A percentile compares a stretch with the other conserved stretches of the same genome.
Conservation (phyloP, 495 filamentous ascomycete species). For the Penicillium longicatenatum region DNA sequence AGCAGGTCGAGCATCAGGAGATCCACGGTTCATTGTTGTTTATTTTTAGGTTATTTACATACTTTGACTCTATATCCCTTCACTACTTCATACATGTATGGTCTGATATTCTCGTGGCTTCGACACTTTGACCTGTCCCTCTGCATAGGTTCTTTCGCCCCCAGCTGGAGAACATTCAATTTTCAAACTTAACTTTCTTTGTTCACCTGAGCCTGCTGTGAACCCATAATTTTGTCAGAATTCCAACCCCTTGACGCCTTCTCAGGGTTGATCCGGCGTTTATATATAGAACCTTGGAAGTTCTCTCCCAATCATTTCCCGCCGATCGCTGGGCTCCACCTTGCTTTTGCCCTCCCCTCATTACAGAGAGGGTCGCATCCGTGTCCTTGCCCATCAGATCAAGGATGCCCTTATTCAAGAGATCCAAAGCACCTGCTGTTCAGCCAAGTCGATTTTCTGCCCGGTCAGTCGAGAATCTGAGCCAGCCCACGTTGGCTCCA, state of each 20-base stretch:
- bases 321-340: conserved; percentile 3
- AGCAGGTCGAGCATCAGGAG: too few relatives aligned
- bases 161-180: neutral
- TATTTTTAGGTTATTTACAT: too few relatives aligned
- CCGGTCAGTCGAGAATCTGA: conserved; percentile 39
- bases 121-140: too few relatives aligned
- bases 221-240: neutral
- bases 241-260: neutral
- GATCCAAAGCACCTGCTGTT: conserved; percentile 24
- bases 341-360: conserved; percentile 1
- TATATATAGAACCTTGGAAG: neutral
- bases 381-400: neutral
- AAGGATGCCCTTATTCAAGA: conserved; percentile 38
- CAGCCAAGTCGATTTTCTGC: conserved; percentile 26
- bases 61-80: too few relatives aligned
- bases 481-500: conserved; percentile 26
- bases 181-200: neutral
- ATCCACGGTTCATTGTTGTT: too few relatives aligned
- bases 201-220: too few relatives aligned
- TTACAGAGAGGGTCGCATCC: neutral
- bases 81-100: too few relatives aligned
- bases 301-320: neutral
- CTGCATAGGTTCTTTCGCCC: too few relatives aligned
- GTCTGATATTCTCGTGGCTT: too few relatives aligned
- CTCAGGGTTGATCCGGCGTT: neutral